phyloP scores from a whole-genome alignment of 1,284 basidiomycete species.

The Cutaneotrichosporon sp. region DNA sequence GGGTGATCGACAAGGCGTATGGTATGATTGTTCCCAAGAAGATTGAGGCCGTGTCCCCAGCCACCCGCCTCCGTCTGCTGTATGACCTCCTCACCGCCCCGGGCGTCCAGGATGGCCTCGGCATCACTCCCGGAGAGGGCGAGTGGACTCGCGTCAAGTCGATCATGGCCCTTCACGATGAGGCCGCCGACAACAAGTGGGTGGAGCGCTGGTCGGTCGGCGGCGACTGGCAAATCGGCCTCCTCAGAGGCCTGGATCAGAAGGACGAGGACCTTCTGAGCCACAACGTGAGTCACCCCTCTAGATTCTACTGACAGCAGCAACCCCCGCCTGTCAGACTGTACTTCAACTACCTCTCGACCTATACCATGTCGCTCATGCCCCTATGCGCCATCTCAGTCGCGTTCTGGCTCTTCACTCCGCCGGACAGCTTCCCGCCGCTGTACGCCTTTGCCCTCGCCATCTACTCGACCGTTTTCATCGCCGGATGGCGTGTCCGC shows the following conservation, averaged over 20 bases:
- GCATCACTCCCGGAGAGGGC: conserved; percentile 66
- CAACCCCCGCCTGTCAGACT: conserved; percentile 86
- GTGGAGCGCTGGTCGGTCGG: conserved; percentile 45
- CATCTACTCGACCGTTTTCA: conserved; percentile 78
- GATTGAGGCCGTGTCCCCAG: conserved; percentile 60
- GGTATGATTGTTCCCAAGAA: conserved; percentile 64
- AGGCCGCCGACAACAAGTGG: conserved; percentile 58
- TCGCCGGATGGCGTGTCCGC: conserved; percentile 83
- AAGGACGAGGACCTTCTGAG: conserved; percentile 51
- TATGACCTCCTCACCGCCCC: conserved; percentile 72
- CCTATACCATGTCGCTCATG: conserved; percentile 73
- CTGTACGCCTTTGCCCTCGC: conserved; percentile 73
- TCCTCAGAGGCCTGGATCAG: conserved; percentile 58
- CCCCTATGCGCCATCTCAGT: conserved; percentile 55
- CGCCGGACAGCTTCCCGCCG: conserved; percentile 65
- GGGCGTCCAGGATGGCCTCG: conserved; percentile 70
- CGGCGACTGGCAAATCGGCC: conserved; percentile 59
- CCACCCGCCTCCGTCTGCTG: conserved; percentile 67
- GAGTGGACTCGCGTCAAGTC: conserved; percentile 77
- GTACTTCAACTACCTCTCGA: conserved; percentile 83
- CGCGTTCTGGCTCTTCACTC: conserved; percentile 55
- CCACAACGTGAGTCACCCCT: conserved; percentile 53
- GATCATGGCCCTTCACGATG: conserved; percentile 79
- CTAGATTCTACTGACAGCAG: conserved; percentile 50
- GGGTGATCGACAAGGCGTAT: conserved; percentile 30